Base-by-base conservation (phyloP, 441 rosid species). In the Pelargonium myrrhifolium region DNA sequence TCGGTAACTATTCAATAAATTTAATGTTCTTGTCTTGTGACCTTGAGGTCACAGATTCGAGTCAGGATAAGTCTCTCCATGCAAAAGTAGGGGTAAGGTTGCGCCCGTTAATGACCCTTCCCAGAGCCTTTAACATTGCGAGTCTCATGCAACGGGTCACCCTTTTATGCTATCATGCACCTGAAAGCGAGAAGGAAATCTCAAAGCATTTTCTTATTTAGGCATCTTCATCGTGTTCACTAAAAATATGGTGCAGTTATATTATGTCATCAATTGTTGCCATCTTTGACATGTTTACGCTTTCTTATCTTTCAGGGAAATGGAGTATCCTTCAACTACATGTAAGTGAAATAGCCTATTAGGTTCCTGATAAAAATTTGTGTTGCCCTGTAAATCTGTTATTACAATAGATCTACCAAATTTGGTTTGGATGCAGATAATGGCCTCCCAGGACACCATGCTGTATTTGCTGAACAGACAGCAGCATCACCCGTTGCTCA, bases 261-360 rank as follows among this genome's bases (percentile, higher is more conserved):
- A 53, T 37, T 20, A 59, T 6, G 18, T 21, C 43, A 62, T 59
- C 12, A 24, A 15, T 55, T 64, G 64, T 43, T 42, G 24, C 64
- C 53, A 18, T 65, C 49, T 60, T 74, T 80, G 75, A 75, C 60
- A 42, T 69, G 51, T 77, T 72, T 49, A 42, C 68, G n/a, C 62
- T 74, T 65, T 69, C 65, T 1, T 70, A 45, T 73, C 49, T 85
- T 77, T 73, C 83, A 89, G 92, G 86, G 96, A 85, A 81, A 68
- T 79, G 65, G 96, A 89, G 66, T 74, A 78, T 70, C 83, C 82
- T 55, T 80, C 86, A 67, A 80, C 80, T 59, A 75, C 84, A 68
- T 82, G 96, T 89, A 85, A 83, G 92, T 71, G 35, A 24, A 11
- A 28, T 64, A 15, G 22, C 22, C 39, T 9, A 74, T 22, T 68